These are phyloP conservation scores for Fomitopsis pinicola DNA, from an alignment of 1,284 basidiomycete genomes.

Conservation along the genomic window DNA sequence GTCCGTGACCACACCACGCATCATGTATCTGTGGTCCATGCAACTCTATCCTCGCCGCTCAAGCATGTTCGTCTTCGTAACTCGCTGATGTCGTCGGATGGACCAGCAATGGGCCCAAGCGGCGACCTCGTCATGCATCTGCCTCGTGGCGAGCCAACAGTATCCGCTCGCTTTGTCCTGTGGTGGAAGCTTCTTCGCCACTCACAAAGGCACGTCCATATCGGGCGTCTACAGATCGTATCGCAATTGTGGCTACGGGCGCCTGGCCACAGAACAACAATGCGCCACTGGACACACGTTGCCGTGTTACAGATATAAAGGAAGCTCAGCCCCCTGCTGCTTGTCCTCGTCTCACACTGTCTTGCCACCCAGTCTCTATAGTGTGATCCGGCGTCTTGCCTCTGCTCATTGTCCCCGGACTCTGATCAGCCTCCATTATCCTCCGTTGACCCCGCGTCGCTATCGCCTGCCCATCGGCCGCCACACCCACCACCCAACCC, in stretches of 20 bases:
- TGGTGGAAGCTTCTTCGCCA: too few relatives aligned
- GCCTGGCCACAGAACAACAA: constrained; percentile 1
- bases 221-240: background rate
- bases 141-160: background rate
- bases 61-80: too few relatives aligned
- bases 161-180: background rate
- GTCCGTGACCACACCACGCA: background rate
- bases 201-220: background rate
- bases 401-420: background rate
- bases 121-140: background rate
- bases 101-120: background rate
- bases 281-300: background rate
- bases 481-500: background rate
- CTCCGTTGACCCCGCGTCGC: background rate
- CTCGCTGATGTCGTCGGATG: background rate
- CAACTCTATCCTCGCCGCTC: background rate
- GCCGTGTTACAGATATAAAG: constrained; percentile 1
- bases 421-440: background rate
- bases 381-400: background rate
- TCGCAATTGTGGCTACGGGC: background rate
- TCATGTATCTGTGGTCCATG: background rate
- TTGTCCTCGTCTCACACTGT: background rate
- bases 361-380: background rate
- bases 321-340: background rate
- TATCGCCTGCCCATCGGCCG: background rate